These are phyloP conservation scores for Apocynum venetum DNA, from an alignment of 257 asterid genomes.

Conservation along the genomic window DNA sequence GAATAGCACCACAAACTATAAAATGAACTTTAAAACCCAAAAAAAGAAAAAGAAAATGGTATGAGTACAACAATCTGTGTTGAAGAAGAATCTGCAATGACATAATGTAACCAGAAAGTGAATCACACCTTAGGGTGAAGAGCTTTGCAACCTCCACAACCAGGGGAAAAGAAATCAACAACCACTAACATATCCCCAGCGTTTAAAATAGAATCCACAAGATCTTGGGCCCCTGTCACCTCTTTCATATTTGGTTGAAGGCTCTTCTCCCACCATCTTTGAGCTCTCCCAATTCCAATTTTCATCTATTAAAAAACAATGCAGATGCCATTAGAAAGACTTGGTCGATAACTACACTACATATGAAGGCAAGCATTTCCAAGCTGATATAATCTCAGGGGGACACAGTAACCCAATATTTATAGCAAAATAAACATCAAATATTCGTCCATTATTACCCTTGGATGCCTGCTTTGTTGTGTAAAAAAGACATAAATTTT, in stretches of 20 bases:
- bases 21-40: too few species aligned
- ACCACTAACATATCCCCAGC: slow-evolving; percentile 38
- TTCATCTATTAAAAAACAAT: neutral
- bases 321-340: neutral
- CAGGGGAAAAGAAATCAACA: slow-evolving; percentile 48
- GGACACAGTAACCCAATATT: too few species aligned
- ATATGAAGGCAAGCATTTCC: neutral
- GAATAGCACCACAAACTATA: neutral
- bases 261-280: slow-evolving; percentile 51
- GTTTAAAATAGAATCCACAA: slow-evolving; percentile 33
- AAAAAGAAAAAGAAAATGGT: too few species aligned
- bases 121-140: slow-evolving; percentile 42
- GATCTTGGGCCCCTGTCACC: slow-evolving; percentile 35
- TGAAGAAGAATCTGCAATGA: neutral
- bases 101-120: neutral
- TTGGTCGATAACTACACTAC: neutral
- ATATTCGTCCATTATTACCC: neutral
- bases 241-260: slow-evolving; percentile 41
- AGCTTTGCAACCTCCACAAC: slow-evolving; percentile 49
- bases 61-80: neutral
- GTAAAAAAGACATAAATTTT: neutral
- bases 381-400: neutral
- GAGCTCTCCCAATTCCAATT: slow-evolving; percentile 8
- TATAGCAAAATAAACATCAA: neutral
- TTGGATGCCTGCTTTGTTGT: neutral